These are phyloP conservation scores for Drechmeria coniospora DNA, from an alignment of 2,329 filamentous ascomycete species.

Conservation along the genomic window DNA sequence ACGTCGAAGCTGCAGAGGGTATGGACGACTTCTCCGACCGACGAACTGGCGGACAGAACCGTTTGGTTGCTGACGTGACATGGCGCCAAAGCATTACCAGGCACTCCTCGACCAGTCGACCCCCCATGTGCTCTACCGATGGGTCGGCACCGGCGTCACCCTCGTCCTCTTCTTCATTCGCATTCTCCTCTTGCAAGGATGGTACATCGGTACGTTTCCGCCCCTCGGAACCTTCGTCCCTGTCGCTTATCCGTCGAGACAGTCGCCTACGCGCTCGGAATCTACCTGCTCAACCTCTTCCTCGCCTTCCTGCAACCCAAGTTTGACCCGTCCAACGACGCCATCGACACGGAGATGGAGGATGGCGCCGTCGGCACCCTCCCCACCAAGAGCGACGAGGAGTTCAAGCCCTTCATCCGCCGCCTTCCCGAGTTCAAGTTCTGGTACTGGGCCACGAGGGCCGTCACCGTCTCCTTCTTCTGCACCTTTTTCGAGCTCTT, in stretches of 20 bases:
- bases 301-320: slow-evolving; percentile 96
- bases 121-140: slow-evolving; percentile 78
- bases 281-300: slow-evolving; percentile 98
- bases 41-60: no score
- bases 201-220: slow-evolving; percentile 75
- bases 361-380: slow-evolving; percentile 70
- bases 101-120: slow-evolving; percentile 86
- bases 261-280: slow-evolving; percentile 96
- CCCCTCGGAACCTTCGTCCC: neutral
- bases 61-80: no score
- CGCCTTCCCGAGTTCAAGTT: slow-evolving; percentile 98
- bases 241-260: slow-evolving; percentile 1
- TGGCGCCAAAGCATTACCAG: slow-evolving; percentile 81
- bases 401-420: slow-evolving; percentile 94
- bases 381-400: slow-evolving; percentile 90
- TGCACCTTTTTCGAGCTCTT: slow-evolving; percentile 93
- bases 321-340: slow-evolving; percentile 91
- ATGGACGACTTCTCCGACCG: no score
- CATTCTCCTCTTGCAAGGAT: slow-evolving; percentile 85
- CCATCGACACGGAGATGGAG: slow-evolving; percentile 87
- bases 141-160: slow-evolving; percentile 64
- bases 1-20: slow-evolving; percentile 62
- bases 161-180: slow-evolving; percentile 74
- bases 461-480: slow-evolving; percentile 64
- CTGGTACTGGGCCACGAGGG: slow-evolving; percentile 90